Evolutionary conservation across 2,329 filamentous ascomycete species (phyloP).

Genomic region (Penicillium sp.): DNA sequence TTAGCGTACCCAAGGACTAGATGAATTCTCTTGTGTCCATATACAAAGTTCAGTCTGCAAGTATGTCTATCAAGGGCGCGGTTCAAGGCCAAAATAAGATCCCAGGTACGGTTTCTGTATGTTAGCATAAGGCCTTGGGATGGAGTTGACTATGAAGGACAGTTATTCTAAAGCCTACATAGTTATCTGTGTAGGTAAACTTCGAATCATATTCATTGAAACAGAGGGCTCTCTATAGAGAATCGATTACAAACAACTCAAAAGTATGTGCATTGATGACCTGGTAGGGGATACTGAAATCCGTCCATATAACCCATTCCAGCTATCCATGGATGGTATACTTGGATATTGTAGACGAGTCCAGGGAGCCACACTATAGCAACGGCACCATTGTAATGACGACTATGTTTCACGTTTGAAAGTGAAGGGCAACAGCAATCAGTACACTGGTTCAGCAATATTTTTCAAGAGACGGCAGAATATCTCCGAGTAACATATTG

Average conservation of each 20-base stretch:
- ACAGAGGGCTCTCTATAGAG: background rate
- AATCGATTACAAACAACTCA: background rate
- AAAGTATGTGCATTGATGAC: background rate
- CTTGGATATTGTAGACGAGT: background rate
- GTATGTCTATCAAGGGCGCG: background rate
- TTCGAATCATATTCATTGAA: no score
- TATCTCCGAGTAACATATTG: background rate
- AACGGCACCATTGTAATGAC: background rate
- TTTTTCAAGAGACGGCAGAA: background rate
- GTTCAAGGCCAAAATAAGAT: background rate
- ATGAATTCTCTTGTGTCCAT: no score
- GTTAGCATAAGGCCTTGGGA: no score
- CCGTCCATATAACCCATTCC: background rate
- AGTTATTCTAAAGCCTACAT: background rate
- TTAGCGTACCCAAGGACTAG: background rate
- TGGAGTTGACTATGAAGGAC: background rate
- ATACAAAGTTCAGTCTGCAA: background rate
- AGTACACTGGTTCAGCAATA: background rate
- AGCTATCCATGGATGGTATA: background rate
- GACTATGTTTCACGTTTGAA: background rate
- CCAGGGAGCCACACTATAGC: background rate
- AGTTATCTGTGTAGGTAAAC: no score
- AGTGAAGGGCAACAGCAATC: background rate
- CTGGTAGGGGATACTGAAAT: background rate
- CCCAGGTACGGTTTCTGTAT: no score